Base-by-base conservation (phyloP, 2,329 filamentous ascomycete species). In the Aspergillus japonicus region DNA sequence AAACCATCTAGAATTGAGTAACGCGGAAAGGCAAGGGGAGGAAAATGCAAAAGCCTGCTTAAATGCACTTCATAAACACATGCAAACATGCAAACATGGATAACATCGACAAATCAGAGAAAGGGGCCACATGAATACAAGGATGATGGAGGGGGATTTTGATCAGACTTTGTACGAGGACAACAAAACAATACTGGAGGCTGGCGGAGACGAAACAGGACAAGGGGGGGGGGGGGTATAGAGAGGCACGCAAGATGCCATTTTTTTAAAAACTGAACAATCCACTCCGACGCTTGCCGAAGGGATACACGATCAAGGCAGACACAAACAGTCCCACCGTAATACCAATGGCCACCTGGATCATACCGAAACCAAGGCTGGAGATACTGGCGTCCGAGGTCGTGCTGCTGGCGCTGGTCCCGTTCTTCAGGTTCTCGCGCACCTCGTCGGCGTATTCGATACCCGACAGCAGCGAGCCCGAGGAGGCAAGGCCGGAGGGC, bases 401-500 rank as follows among this genome's bases (percentile, higher is more conserved):
- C 2, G 60, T 56, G 5, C 56, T 58, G 14, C 48, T 39, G 5
- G 62, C 39, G 7, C 49, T 50, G 8, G 54, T 65, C 12, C 57
- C 60, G 3, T 42, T 47, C 16, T 57, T 56, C 1, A 67, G 47
- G 35, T 69, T 69, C 2, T 66, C 57, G 14, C 67, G 78, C 56
- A 85, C 82, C 64, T 85, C 78, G 62, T 86, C 78, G 3, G 85
- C 83, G 19, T 79, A 82, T 11, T 78, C 78, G 52, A 87, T 76
- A 12, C 85, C 84, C 0, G 79, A 76, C 5, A 87, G 78, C 21
- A 87, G 71, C 23, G 78, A 81, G 2, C 85, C 85, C 54, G 78
- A 79, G 0, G 85, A 83, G 4, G 84, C 82, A 16, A 87, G 72
- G 2, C 85, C 84, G 1, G 80, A 83, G 0, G 85, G 85, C 1